Conservation (phyloP, 345 rosid genomes). For the Lepidium sativum region DNA sequence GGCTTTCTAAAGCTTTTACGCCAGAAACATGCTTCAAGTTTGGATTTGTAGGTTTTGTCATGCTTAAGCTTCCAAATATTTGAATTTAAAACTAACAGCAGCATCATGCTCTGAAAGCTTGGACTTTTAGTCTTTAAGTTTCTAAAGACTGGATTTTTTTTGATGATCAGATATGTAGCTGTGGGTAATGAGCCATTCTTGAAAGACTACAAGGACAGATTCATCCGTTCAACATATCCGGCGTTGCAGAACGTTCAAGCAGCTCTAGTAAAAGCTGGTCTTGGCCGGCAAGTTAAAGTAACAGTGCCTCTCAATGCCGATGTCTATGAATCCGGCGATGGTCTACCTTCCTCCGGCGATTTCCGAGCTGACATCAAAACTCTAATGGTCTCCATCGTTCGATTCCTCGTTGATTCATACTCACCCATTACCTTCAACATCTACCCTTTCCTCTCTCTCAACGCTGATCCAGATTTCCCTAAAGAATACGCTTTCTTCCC, state of each 20-base stretch:
- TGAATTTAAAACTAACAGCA: neutral
- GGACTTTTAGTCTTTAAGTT: neutral
- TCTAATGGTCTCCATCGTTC: slow-evolving; percentile 55
- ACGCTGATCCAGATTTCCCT: slow-evolving; percentile 63
- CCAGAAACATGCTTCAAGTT: neutral
- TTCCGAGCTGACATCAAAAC: slow-evolving; percentile 58
- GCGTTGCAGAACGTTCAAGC: slow-evolving; percentile 86
- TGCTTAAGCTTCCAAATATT: neutral
- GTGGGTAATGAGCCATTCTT: slow-evolving; percentile 89
- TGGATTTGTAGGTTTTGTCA: neutral
- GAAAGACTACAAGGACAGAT: slow-evolving; percentile 47
- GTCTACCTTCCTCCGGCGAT: slow-evolving; percentile 69
- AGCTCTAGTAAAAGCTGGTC: slow-evolving; percentile 82
- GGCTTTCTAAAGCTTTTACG: neutral
- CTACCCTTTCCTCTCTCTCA: slow-evolving; percentile 84
- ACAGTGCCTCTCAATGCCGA: slow-evolving; percentile 88
- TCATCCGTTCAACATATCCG: slow-evolving; percentile 49
- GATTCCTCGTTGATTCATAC: slow-evolving; percentile 49
- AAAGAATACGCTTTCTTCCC: slow-evolving; percentile 75
- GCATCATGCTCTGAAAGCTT: neutral
- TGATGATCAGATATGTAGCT: slow-evolving; percentile 52
- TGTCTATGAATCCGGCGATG: slow-evolving; percentile 48
- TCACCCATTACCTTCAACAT: slow-evolving; percentile 72
- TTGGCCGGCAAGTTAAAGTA: slow-evolving; percentile 60
- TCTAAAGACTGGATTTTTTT: neutral